These are phyloP conservation scores for Kluyveromyces starmeri DNA, from an alignment of 805 yeast genomes.

Conservation along the genomic window DNA sequence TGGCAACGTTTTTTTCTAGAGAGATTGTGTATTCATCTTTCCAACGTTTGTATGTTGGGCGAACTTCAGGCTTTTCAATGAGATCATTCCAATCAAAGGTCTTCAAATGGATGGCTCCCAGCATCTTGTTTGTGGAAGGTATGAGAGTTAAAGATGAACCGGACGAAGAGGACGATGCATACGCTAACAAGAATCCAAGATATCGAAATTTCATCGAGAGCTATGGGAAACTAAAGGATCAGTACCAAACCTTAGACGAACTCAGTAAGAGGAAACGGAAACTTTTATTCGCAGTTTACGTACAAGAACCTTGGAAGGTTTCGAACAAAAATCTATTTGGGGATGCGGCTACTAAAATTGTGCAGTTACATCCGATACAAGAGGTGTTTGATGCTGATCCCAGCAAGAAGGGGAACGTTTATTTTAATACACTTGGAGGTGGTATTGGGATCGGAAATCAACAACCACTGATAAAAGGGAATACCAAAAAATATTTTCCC, in stretches of 20 bases:
- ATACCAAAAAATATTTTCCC: conserved; percentile 41
- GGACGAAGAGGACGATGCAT: conserved; percentile 17
- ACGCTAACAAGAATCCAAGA: conserved; percentile 27
- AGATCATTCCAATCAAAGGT: conserved; percentile 75
- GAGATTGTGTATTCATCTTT: conserved; percentile 39
- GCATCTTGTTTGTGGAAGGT: conserved; percentile 64
- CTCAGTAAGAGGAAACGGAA: conserved; percentile 27
- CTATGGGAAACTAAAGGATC: conserved; percentile 35
- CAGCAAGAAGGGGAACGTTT: conserved; percentile 36
- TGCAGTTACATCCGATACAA: conserved; percentile 61
- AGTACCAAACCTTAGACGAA: conserved; percentile 18
- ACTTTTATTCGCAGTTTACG: conserved; percentile 54
- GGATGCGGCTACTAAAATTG: conserved; percentile 43
- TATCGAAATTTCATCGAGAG: conserved; percentile 43
- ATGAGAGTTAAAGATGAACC: conserved; percentile 32
- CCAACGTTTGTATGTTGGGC: conserved; percentile 59
- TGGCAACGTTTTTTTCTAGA: conserved; percentile 32
- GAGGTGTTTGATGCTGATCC: conserved; percentile 39
- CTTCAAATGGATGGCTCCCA: conserved; percentile 86
- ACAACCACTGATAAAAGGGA: conserved; percentile 50
- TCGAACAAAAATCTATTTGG: conserved; percentile 72
- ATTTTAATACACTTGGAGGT: conserved; percentile 64
- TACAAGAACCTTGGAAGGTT: conserved; percentile 67
- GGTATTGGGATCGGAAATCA: conserved; percentile 77
- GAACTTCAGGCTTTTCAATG: conserved; percentile 74